These are phyloP conservation scores for Phytopythium mirpurense DNA, from an alignment of 352 stramenopile genomes.

Conservation along the genomic window DNA sequence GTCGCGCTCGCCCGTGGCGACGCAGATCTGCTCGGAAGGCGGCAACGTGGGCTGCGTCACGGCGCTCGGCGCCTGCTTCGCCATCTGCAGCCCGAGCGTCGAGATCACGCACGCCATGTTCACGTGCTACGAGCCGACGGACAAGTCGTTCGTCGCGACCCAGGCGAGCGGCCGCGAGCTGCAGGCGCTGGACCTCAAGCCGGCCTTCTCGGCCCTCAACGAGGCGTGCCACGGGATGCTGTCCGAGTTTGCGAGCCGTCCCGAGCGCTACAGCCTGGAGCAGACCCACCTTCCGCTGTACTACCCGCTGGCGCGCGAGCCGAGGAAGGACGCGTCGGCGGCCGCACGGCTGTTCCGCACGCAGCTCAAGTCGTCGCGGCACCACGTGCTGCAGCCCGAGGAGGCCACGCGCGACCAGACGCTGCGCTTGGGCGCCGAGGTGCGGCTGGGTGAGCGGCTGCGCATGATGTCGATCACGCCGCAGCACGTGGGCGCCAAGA, in stretches of 20 bases:
- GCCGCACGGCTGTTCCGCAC: slow-evolving; percentile 24
- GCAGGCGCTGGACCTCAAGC: slow-evolving; percentile 60
- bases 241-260: slow-evolving; percentile 50
- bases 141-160: slow-evolving; percentile 61
- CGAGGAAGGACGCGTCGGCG: slow-evolving; percentile 26
- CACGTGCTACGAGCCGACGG: slow-evolving; percentile 77
- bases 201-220: slow-evolving; percentile 66
- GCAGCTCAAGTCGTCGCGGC: slow-evolving; percentile 33
- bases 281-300: slow-evolving; percentile 62
- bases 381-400: slow-evolving; percentile 73
- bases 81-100: slow-evolving; percentile 74
- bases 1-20: slow-evolving; percentile 22
- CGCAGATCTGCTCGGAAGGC: slow-evolving; percentile 76
- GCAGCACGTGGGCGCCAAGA: slow-evolving; percentile 44
- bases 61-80: slow-evolving; percentile 63
- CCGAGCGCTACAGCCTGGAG: slow-evolving; percentile 62
- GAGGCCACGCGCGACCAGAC: slow-evolving; percentile 40
- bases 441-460: slow-evolving; percentile 55
- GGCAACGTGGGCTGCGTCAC: slow-evolving; percentile 56
- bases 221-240: slow-evolving; percentile 72
- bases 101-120: slow-evolving; percentile 76
- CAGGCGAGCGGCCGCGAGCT: slow-evolving; percentile 61
- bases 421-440: slow-evolving; percentile 46
- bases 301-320: slow-evolving; percentile 62
- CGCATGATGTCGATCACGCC: slow-evolving; percentile 71